Percentiles rank a stretch among this genome's conserved stretches.
phyloP scores from a whole-genome alignment of 805 yeast genomes.

The Wickerhamomyces xylosicus region DNA sequence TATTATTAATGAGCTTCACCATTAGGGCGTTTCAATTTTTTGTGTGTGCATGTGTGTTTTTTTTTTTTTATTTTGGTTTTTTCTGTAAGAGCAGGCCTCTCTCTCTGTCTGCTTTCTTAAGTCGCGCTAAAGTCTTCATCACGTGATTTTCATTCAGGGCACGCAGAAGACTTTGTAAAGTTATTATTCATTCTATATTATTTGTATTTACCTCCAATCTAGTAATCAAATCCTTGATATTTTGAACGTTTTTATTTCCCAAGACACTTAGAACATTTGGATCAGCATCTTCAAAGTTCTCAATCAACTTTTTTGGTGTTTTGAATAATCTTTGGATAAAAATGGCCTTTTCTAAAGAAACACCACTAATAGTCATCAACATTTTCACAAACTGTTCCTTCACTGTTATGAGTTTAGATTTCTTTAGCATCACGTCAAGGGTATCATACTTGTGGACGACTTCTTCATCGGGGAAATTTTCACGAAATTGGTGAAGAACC shows the following conservation, averaged over 20 bases:
- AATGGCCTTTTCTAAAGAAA: slow-evolving; percentile 77
- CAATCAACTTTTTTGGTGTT: slow-evolving; percentile 57
- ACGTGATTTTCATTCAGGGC: too few relatives aligned
- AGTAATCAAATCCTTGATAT: background rate
- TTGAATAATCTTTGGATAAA: slow-evolving; percentile 60
- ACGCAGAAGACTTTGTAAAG: too few relatives aligned
- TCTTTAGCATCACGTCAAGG: slow-evolving; percentile 62
- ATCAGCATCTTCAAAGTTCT: slow-evolving; percentile 26
- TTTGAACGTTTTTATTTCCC: background rate
- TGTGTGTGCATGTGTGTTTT: too few relatives aligned
- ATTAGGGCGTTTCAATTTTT: too few relatives aligned
- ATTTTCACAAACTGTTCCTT: slow-evolving; percentile 66
- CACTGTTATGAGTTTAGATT: slow-evolving; percentile 59
- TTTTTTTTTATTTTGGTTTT: too few relatives aligned
- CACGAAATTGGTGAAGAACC: slow-evolving; percentile 31
- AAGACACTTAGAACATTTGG: background rate
- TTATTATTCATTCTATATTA: background rate
- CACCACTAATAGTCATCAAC: slow-evolving; percentile 73
- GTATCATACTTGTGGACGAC: slow-evolving; percentile 38
- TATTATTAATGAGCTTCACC: too few relatives aligned
- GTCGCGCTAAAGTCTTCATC: too few relatives aligned
- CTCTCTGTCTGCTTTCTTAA: too few relatives aligned
- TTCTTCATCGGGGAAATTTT: slow-evolving; percentile 27
- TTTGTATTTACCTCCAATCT: background rate
- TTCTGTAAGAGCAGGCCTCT: too few relatives aligned